Evolutionary conservation across 2,329 filamentous ascomycete species (phyloP).

Genomic region (Alternaria conjuncta): DNA sequence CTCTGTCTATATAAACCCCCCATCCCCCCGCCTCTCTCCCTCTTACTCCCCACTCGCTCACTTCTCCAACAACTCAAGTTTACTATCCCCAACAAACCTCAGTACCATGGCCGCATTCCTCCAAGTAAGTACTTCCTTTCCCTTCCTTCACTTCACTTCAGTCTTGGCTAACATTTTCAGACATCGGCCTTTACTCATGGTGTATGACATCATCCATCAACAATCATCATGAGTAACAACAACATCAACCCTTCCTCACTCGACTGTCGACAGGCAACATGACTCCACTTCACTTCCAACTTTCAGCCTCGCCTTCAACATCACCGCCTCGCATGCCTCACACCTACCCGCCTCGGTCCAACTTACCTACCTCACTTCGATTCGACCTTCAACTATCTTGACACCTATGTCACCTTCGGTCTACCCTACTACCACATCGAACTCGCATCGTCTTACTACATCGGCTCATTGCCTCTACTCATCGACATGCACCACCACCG

Average conservation of each 20-base stretch:
- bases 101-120: neutral
- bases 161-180: neutral
- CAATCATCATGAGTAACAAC: neutral
- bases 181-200: conserved; percentile 1
- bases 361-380: neutral
- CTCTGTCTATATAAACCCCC: conserved; percentile 1
- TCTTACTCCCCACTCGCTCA: neutral
- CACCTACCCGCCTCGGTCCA: neutral
- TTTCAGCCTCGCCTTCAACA: neutral
- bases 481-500: neutral
- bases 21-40: neutral
- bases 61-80: neutral
- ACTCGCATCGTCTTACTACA: neutral
- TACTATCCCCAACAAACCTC: neutral
- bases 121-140: neutral
- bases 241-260: neutral
- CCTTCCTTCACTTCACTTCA: neutral
- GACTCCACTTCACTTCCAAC: neutral
- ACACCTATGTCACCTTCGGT: neutral
- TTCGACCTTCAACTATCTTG: neutral
- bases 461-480: neutral
- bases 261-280: neutral
- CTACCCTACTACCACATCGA: neutral
- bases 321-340: neutral
- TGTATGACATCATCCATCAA: conserved; percentile 2